Evolutionary conservation across 805 yeast species (phyloP).

Genomic region (Candida coleopterorum): DNA sequence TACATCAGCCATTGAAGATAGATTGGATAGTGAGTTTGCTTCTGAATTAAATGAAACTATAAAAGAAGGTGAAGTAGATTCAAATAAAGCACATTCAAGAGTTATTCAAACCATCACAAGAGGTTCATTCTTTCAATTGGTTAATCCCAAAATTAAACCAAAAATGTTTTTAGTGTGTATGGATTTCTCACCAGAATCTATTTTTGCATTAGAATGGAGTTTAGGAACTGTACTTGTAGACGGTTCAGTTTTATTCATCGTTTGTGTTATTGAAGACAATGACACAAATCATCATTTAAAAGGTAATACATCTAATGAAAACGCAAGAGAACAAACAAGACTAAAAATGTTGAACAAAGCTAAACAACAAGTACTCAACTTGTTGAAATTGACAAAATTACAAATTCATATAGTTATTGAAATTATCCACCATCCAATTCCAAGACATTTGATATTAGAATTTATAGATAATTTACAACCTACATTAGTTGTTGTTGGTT

Average conservation of each 20-base stretch:
- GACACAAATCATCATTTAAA: constrained; percentile 39
- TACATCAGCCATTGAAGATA: constrained; percentile 64
- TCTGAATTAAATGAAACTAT: constrained; percentile 48
- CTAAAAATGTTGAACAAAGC: constrained; percentile 39
- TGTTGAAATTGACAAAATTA: constrained; percentile 60
- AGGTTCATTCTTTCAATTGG: constrained; percentile 56
- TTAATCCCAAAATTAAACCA: constrained; percentile 39
- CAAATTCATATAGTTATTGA: constrained; percentile 72
- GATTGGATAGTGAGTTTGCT: constrained; percentile 57
- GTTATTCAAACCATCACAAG: constrained; percentile 68
- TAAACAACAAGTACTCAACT: constrained; percentile 40
- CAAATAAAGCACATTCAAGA: constrained; percentile 48
- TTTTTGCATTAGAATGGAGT: constrained; percentile 82
- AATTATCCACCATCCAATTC: constrained; percentile 71
- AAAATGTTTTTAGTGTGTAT: constrained; percentile 71
- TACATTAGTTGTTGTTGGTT: constrained; percentile 69
- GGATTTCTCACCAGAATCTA: constrained; percentile 79
- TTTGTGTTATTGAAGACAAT: constrained; percentile 52
- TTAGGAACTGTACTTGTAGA: constrained; percentile 80
- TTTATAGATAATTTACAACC: constrained; percentile 69
- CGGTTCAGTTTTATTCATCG: constrained; percentile 74
- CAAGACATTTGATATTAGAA: constrained; percentile 65
- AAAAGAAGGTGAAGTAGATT: constrained; percentile 50
- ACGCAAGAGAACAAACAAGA: constrained; percentile 31
- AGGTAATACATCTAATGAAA: constrained; percentile 32